phyloP scores from a whole-genome alignment of 2,329 filamentous ascomycete genomes.

The Periconia digitata region DNA sequence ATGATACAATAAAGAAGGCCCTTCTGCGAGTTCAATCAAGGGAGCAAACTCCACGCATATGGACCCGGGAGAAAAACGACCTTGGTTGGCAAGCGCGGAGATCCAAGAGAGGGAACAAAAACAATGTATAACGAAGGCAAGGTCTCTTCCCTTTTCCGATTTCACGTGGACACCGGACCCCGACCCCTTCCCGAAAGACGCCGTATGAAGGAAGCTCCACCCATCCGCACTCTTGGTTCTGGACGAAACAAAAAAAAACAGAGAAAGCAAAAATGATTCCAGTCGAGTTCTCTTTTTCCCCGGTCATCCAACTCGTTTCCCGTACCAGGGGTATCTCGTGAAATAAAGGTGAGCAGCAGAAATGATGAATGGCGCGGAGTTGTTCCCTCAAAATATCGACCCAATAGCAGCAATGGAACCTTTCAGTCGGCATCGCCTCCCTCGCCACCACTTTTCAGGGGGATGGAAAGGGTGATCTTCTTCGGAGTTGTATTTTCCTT shows the following conservation, averaged over 20 bases:
- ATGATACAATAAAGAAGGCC: neutral
- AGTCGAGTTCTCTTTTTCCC: slow-evolving; percentile 8
- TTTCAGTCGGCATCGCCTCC: slow-evolving; percentile 33
- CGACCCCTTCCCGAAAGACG: neutral
- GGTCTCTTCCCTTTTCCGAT: too few species aligned
- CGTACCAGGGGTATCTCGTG: slow-evolving; percentile 38
- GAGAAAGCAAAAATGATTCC: neutral
- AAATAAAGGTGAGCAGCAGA: slow-evolving; percentile 28
- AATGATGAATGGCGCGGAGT: slow-evolving; percentile 17
- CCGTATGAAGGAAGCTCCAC: neutral
- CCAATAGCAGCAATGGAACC: neutral
- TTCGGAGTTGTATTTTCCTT: slow-evolving; percentile 46
- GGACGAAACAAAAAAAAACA: neutral
- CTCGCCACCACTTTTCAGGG: slow-evolving; percentile 41
- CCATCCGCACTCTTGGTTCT: neutral
- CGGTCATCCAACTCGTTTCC: slow-evolving; percentile 38
- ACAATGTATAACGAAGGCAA: too few species aligned
- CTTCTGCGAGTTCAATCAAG: neutral
- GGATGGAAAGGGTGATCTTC: slow-evolving; percentile 45
- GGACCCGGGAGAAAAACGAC: neutral
- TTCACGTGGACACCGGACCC: too few species aligned
- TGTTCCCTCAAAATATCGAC: neutral
- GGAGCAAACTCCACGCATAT: neutral
- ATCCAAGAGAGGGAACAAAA: too few species aligned
- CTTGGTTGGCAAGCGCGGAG: neutral